Evolutionary conservation across 176 grass and related monocot species (phyloP), one percentile per base, ranked within the genome.

Genomic region (Ananas comosus): DNA sequence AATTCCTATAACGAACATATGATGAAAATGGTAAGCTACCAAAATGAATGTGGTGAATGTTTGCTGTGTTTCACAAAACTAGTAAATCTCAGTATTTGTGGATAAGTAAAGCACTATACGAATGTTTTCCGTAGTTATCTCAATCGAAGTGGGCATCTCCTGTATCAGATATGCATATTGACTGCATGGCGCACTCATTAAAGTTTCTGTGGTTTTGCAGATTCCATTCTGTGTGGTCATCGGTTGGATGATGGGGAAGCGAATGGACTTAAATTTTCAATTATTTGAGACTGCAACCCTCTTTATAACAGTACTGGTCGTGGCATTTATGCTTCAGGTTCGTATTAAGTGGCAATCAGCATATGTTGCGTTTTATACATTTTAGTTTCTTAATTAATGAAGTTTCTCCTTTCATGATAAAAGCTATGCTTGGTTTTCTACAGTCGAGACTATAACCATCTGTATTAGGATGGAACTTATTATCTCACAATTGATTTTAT

Each of bases 211-310:
- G 67, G 72, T 76, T 76, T 78, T 82, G 18, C 77, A 99, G 91
- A 96, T 96, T 82, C 91, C 91, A 72, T 96, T 96, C 72, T 96
- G 87, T 63, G 91, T 96, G 11, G 89, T 99, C 69, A 76, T 99
- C 93, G 94, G 94, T 70, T 99, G 94, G 94, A 86, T 90, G n/a
- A 99, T 93, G 89, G 94, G 94, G 52, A 77, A 81, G 65, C 77
- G 87, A 80, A 99, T 99, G 94, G 94, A 99, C 81, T 88, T 99
- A 85, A 99, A 99, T 73, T 99, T 99, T 74, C 94, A 93, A 70
- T 56, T 99, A 64, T 99, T 96, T 72, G 91, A 96, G 81, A 96
- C 91, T 51, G 91, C 91, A 50, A 96, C 87, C 79, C 87, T 96
- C 33, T 96, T 96, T 75, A 96, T 96, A 70, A 96, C 91, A 25